Evolutionary conservation across 2,329 filamentous ascomycete species (phyloP), one percentile per base, ranked within the genome.

Genomic region (Xylogone sp.): DNA sequence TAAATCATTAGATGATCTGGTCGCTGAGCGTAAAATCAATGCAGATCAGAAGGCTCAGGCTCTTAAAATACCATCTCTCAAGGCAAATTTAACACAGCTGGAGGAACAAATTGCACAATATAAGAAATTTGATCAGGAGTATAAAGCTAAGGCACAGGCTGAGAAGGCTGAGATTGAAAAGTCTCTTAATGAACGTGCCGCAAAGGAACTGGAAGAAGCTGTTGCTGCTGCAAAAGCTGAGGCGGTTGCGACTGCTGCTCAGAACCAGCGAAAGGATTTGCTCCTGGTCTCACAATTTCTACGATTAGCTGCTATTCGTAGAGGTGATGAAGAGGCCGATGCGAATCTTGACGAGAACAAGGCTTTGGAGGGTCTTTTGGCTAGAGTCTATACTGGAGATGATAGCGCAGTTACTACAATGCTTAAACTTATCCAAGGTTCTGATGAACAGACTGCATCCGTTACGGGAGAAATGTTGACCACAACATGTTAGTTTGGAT

Each of bases 361-460:
- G 69, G 90, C 88, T 31, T 84, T 94, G 53, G 89, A 95, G 71
- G 88, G 88, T 48, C 84, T 90, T 29, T 76, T 95, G 52, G 76
- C 91, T 45, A 79, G 86, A 54, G 86, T 94, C 27, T 94, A 95
- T 70, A 82, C 83, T 44, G 90, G 89, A 45, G 88, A 93, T 62
- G 81, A 88, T 57, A 78, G 75, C 59, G 89, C 88, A 47, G 88
- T 94, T 21, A 74, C 81, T 49, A 82, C 87, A 51, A 90, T 90
- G 72, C 71, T 89, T 64, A 91, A 88, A 74, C 76, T 95, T 52
- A 87, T 91, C 50, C 77, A 89, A 53, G 88, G 87, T 29, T 77
- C 82, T 21, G 76, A 84, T 13, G 88, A 93, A 57, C 75, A 75
- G 53, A 83, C 88, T 2, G 71, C 75, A 57, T 86, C 81, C 58